A percentile compares a stretch with the other conserved stretches of the same genome.
phyloP scores from a whole-genome alignment of 2,329 filamentous ascomycete species.

The Fusarium poae region DNA sequence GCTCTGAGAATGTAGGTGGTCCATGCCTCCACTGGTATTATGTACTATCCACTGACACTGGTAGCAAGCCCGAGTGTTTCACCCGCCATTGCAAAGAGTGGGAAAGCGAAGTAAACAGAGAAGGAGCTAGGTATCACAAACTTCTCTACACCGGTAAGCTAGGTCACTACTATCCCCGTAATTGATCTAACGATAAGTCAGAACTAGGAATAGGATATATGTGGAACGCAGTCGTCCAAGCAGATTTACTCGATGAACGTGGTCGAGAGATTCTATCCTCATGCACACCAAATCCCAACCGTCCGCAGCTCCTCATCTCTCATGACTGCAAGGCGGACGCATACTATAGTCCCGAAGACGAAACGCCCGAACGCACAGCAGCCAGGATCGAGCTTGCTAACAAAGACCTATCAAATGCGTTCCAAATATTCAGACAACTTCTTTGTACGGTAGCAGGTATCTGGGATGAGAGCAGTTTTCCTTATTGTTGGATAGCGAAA shows the following conservation, averaged over 20 bases:
- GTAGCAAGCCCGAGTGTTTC: neutral
- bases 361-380: neutral
- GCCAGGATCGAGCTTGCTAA: neutral
- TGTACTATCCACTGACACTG: neutral
- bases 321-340: neutral
- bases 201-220: neutral
- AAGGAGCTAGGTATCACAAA: neutral
- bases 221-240: constrained; percentile 2
- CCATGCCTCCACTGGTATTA: neutral
- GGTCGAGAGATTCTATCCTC: neutral
- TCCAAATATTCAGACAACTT: neutral
- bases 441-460: neutral
- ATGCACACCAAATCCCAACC: neutral
- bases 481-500: constrained; percentile 2
- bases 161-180: accelerated
- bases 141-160: neutral
- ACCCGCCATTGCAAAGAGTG: neutral
- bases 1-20: constrained; percentile 2
- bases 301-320: neutral
- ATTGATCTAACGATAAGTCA: accelerated
- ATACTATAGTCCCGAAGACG: neutral
- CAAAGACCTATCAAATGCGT: neutral
- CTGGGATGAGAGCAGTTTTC: neutral
- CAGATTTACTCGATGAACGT: neutral
- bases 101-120: constrained; percentile 3